Evolutionary conservation across 106 monocot genomes (phyloP), one percentile per base, ranked within the genome.

Genomic region (Dendrobium nobile): DNA sequence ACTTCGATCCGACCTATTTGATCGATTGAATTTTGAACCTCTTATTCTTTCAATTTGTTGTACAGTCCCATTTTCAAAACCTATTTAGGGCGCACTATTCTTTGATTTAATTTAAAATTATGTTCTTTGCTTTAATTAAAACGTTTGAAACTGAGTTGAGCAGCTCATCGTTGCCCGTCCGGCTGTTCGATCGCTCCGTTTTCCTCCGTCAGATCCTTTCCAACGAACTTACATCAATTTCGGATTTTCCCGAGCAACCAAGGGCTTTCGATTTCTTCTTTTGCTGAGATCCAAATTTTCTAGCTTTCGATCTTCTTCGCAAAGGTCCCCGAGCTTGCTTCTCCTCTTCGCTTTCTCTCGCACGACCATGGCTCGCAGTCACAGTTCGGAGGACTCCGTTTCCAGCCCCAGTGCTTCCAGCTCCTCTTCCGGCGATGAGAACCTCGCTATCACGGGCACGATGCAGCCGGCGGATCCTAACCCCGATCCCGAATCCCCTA

Each of bases 331-430:
- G 61, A 19, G 22, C 61, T 61, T 61, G 19, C n/a, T 61, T 33
- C 31, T 15, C 31, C 26, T 26, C 24, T 0, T 65, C 65, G 65
- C 65, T 9, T 24, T 8, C 17, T 24, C 2, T 11, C 55, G 15
- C 74, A n/a, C n/a, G 20, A 33, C 43, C 74, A 82, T 82, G 82
- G 67, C 61, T 70, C 27, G 33, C 33, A 70, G 70, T 61, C 67
- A 42, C 6, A 51, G 67, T 47, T 82, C 82, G 20, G 83, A 80
- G 72, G 87, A 88, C 54, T 79, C 77, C 3, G 85, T 85, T 58
- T 79, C 85, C 31, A 55, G 73, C 11, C 82, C 88, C 26, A 88
- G 77, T 37, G 65, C 85, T 3, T 48, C 61, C 5, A 77, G 67
- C 73, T 72, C 81, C 4, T 77, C 82, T 17, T 26, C 28, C 70